Conservation (phyloP, 768 basidiomycete species). For the Termitomyces sp. region DNA sequence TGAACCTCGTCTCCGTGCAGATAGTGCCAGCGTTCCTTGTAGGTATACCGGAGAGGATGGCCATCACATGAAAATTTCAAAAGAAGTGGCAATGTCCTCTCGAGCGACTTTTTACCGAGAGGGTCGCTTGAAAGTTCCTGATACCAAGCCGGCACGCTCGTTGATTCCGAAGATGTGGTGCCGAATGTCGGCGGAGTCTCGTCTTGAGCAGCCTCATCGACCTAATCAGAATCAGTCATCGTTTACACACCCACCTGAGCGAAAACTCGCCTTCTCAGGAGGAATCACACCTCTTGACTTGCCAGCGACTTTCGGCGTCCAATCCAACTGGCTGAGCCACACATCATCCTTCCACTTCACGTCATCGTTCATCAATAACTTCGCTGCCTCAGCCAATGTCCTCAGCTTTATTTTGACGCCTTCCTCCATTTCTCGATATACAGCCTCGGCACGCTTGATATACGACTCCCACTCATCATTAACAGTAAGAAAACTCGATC, state of each 20-base stretch:
- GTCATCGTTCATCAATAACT: constrained; percentile 40
- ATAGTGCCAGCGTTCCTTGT: constrained; percentile 66
- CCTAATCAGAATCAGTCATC: constrained; percentile 1
- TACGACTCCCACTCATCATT: constrained; percentile 88
- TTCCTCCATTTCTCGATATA: constrained; percentile 70
- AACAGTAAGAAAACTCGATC: constrained; percentile 85
- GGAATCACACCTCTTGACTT: constrained; percentile 57
- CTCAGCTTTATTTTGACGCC: constrained; percentile 66
- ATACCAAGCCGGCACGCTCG: constrained; percentile 55
- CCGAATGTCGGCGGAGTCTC: neutral
- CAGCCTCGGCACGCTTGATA: constrained; percentile 67
- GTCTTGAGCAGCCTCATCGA: neutral
- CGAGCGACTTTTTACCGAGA: constrained; percentile 32
- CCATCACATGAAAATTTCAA: constrained; percentile 58
- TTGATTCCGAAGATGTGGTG: neutral
- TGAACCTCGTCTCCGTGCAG: constrained; percentile 23
- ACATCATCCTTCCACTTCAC: constrained; percentile 63
- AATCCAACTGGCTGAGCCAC: constrained; percentile 90
- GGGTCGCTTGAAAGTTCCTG: constrained; percentile 39
- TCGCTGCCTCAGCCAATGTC: constrained; percentile 64
- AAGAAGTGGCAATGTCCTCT: constrained; percentile 61
- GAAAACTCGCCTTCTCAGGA: constrained; percentile 17
- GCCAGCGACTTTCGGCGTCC: constrained; percentile 81
- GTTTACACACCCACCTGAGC: neutral
- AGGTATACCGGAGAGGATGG: constrained; percentile 49